These are phyloP conservation scores for Heterobasidion parviporum DNA, from an alignment of 1,284 basidiomycete species.

Conservation along the genomic window DNA sequence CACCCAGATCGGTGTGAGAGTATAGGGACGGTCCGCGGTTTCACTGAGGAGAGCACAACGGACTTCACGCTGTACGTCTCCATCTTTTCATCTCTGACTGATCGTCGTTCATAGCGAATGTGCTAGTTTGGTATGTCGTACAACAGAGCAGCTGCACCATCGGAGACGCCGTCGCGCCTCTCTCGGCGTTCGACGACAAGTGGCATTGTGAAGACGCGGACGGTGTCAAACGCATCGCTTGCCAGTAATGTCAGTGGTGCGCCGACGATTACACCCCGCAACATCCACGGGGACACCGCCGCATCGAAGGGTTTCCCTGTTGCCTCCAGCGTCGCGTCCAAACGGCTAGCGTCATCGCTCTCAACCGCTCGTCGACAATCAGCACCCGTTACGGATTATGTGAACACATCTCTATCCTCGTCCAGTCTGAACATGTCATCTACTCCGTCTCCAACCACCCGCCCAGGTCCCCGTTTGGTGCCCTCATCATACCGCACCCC, in stretches of 20 bases:
- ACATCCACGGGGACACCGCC: conserved; percentile 15
- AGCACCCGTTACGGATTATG: conserved; percentile 6
- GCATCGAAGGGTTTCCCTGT: conserved; percentile 24
- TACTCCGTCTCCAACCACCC: conserved; percentile 4
- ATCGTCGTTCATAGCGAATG: not conserved
- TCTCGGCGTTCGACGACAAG: conserved; percentile 22
- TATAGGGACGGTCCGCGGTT: too few relatives aligned
- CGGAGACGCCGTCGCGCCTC: conserved; percentile 26
- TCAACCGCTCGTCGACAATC: conserved; percentile 14
- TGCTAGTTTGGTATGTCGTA: conserved; percentile 7
- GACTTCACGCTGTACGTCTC: not conserved
- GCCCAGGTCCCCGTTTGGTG: not conserved
- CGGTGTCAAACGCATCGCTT: conserved; percentile 24
- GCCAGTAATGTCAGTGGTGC: conserved; percentile 22
- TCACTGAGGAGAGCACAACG: too few relatives aligned
- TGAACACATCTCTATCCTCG: conserved; percentile 4
- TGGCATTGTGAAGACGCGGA: conserved; percentile 21
- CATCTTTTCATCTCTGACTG: not conserved
- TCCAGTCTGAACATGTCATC: conserved; percentile 7
- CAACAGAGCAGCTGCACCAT: conserved; percentile 20
- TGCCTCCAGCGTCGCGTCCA: conserved; percentile 13
- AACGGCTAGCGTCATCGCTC: conserved; percentile 18
- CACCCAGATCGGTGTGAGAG: too few relatives aligned
- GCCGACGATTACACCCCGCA: conserved; percentile 32
- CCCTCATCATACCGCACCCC: conserved; percentile 6